phyloP scores from a whole-genome alignment of 306 rosid species.

The Pterocarpus macrocarpus region DNA sequence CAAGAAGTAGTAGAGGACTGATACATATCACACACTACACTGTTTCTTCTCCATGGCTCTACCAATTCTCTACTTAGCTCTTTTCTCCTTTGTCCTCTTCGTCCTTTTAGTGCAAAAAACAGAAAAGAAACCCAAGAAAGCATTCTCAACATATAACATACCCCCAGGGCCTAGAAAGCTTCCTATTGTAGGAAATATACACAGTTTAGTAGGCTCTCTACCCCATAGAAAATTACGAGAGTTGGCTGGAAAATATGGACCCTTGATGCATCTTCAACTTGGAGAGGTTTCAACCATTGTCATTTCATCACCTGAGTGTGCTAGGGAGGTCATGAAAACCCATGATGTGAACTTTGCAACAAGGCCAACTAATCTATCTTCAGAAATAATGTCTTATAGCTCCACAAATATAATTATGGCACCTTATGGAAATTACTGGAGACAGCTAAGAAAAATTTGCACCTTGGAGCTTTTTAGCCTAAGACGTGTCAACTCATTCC shows the following conservation, averaged over 20 bases:
- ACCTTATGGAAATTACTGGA: constrained; percentile 54
- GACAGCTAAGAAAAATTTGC: constrained; percentile 46
- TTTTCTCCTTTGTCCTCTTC: too few species aligned
- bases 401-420: constrained; percentile 10
- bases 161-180: constrained; percentile 61
- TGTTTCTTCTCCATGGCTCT: too few species aligned
- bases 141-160: not conserved
- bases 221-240: constrained; percentile 52
- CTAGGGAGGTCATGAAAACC: constrained; percentile 48
- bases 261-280: constrained; percentile 55
- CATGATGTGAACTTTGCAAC: constrained; percentile 52
- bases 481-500: constrained; percentile 45
- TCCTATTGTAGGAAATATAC: constrained; percentile 53
- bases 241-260: constrained; percentile 55
- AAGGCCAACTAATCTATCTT: constrained; percentile 45
- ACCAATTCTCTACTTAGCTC: too few species aligned
- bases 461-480: constrained; percentile 43
- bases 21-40: too few species aligned
- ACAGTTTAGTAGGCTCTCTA: constrained; percentile 34
- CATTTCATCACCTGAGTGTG: constrained; percentile 54
- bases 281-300: constrained; percentile 55
- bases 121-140: too few species aligned
- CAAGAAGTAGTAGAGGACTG: too few species aligned
- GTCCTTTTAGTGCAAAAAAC: too few species aligned
- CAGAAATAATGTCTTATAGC: constrained; percentile 36